phyloP scores from a whole-genome alignment of 352 stramenopile species.

The Pythium aquatile region DNA sequence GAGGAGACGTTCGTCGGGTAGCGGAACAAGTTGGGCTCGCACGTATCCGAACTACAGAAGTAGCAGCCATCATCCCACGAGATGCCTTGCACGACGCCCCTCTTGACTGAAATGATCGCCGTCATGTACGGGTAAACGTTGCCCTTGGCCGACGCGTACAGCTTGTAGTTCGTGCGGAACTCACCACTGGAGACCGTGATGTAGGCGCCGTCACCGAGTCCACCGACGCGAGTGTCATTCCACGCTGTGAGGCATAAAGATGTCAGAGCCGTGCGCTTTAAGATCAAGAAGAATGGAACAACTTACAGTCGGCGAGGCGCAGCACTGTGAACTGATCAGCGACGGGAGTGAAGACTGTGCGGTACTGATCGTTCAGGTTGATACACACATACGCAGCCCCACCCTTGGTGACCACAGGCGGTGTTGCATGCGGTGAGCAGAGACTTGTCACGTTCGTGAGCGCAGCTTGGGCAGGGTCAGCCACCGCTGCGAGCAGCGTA shows the following conservation, averaged over 20 bases:
- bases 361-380: constrained; percentile 77
- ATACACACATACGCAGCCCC: constrained; percentile 68
- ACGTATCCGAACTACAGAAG: constrained; percentile 58
- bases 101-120: constrained; percentile 79
- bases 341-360: constrained; percentile 70
- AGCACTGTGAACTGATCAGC: constrained; percentile 79
- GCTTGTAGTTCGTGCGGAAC: constrained; percentile 70
- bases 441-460: constrained; percentile 60
- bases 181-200: constrained; percentile 69
- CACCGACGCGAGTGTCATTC: constrained; percentile 65
- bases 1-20: constrained; percentile 50
- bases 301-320: constrained; percentile 70
- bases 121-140: constrained; percentile 74
- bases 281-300: neutral
- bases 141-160: constrained; percentile 48
- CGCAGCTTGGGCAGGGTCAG: constrained; percentile 6
- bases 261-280: neutral
- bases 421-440: constrained; percentile 52
- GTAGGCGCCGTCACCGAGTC: constrained; percentile 42
- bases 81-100: constrained; percentile 70
- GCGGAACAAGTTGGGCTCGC: constrained; percentile 67
- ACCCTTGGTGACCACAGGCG: constrained; percentile 56
- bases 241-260: constrained; percentile 37
- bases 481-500: constrained; percentile 2
- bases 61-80: constrained; percentile 84